Base-by-base conservation (phyloP, 495 filamentous ascomycete species). In the Penicillium cinerascens region DNA sequence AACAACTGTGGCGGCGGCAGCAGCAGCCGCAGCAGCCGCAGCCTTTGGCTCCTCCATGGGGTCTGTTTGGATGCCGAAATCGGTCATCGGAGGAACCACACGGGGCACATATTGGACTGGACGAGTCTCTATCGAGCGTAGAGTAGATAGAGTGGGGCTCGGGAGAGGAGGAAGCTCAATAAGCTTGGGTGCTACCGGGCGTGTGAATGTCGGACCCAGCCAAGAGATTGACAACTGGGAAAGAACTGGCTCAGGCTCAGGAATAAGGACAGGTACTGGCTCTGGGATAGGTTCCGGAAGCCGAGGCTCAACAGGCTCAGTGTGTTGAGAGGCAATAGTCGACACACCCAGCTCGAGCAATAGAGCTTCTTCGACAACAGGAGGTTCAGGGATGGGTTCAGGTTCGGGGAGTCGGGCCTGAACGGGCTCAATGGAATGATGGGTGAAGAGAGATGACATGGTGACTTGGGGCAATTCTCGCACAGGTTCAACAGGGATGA, bases 281-380 rank as follows among this genome's bases (percentile, higher is more conserved):
- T 35, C 51, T 22, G 58, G 58, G 22, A 47, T 53, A 42, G 61
- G 56, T 33, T 65, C 66, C 3, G 66, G 64, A 15, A 62, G 36
- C 29, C 40, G 54, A n/a, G 67, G 62, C 51, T 53, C 42, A 15
- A 78, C 59, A 8, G 82, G 83, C 51, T 77, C 73, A 10, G 76
- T 83, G 8, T 77, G 63, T 39, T 78, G 66, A 6, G 74, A 69
- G 25, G 64, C 70, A 38, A 85, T 66, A 6, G 71, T 54, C 17
- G 83, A 82, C 33, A 85, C 61, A 26, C 65, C 70, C 21, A 82
- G 52, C 33, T 68, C 42, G 8, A 58, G 61, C 16, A 62, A 45
- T 13, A 44, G 36, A 9, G 39, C 48, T 29, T 57, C 59, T 25
- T 61, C 51, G 20, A 44, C 29, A 16, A 59, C 35, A 13, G 29